A percentile compares a stretch with the other conserved stretches of the same genome.
Evolutionary conservation across 306 rosid species (phyloP).

Genomic region (Nissolia schottii): DNA sequence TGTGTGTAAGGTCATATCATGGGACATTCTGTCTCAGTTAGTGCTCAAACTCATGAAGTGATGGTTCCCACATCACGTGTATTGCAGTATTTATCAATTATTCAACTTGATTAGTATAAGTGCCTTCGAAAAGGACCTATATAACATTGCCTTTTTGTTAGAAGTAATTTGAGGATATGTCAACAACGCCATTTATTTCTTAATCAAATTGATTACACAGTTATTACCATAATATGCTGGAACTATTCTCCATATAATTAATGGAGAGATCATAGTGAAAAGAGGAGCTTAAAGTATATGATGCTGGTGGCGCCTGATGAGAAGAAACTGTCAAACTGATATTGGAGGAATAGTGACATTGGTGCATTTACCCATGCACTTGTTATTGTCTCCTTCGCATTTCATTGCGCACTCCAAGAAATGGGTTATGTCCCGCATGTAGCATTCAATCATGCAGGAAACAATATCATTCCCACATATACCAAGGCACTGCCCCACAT

Average conservation of each 20-base stretch:
- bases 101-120: not conserved
- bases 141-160: not conserved
- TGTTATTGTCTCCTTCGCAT: not conserved
- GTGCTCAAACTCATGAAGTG: too few species aligned
- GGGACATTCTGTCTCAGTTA: not conserved
- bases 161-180: not conserved
- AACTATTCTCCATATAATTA: not conserved
- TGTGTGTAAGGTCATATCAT: not conserved
- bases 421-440: not conserved
- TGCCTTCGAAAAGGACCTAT: not conserved
- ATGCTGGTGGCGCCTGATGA: not conserved
- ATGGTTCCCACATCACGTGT: too few species aligned
- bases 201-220: not conserved
- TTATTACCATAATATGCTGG: not conserved
- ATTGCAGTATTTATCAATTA: not conserved
- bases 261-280: not conserved
- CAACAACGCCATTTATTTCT: not conserved
- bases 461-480: slow-evolving; percentile 6
- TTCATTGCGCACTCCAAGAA: not conserved
- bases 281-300: not conserved
- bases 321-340: too few species aligned
- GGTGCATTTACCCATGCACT: slow-evolving; percentile 1
- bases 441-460: not conserved
- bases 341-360: not conserved
- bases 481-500: slow-evolving; percentile 9